Evolutionary conservation across 495 filamentous ascomycete species (phyloP), one percentile per base, ranked within the genome.

Genomic region (Penicillium samsonianum): DNA sequence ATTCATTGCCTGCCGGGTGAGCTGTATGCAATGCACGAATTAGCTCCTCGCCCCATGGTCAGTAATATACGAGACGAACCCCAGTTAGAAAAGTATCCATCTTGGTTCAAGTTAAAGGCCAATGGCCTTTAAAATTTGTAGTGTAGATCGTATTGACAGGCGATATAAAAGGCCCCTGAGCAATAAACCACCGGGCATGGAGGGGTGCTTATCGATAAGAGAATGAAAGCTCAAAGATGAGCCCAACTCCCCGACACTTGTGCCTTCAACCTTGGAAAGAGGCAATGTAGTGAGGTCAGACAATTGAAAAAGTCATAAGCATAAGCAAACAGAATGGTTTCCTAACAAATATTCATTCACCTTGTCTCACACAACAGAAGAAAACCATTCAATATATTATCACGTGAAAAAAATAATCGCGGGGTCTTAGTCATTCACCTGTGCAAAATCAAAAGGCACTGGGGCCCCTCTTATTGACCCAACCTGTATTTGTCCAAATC

Each of bases 1-100:
- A 73, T 91, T 96, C 83, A 92, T 87, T 45, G 91, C 90, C 76
- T 96, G 91, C 66, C 88, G 82, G 45, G 87, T 89, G 64, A 89
- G 74, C 85, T 88, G 53, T 43, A 54, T 44, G 23, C 0, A 28
- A 33, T 49, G 38, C 30, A 43, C 35, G 40, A 7, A 38, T 58
- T 33, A 58, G 55, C 37, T 48, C 6, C 48, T 37, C n/a, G 46
- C 2, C 20, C 8, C 17, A 20, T n/a, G 14, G 25, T 5, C 17
- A 2, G 43, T 35, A 11, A 35, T 1, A 33, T 16, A 43, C 23
- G 43, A 26, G 31, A 61, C 80, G 63, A 71, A 94, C 82, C 57
- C 84, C 85, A 41, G 78, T 73, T 55, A 95, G 75, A 56, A 96
- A 82, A 55, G 85, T 81, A 63, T 96, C 91, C 91, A 96, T 96